Base-by-base conservation (phyloP, 257 asterid genomes). In the Nemophila menziesii region DNA sequence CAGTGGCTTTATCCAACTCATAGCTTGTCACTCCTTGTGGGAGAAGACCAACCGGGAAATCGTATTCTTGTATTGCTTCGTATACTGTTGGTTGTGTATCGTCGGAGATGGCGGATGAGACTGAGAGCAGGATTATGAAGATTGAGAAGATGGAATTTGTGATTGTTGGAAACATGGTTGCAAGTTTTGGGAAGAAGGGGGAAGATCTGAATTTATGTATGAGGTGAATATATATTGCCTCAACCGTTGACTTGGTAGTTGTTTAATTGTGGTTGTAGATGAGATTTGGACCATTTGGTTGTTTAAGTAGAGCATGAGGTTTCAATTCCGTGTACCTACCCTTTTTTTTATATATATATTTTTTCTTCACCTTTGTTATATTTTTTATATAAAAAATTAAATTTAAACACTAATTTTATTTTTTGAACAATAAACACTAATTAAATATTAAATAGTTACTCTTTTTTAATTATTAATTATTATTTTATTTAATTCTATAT, bases 11-110 rank as follows among this genome's bases (percentile, higher is more conserved):
- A 74, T 87, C 75, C 7, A 87, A 60, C 20, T 71, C 72, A 64
- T 82, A 86, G 74, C 62, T 15, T n/a, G 68, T 65, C 19, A 77
- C 87, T 19, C 94, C 94, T 20, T 41, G 18, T 2, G 97, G 95
- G 11, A 86, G 86, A 48, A 86, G 65, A 0, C 97, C 97, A 2
- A 41, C 48, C 4, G 97, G 97, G 20, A 82, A 82, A 17, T 50
- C 83, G 71, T 77, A 86, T 4, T 56, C 55, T 33, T 27, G 58
- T 49, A 82, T 64, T 2, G 58, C 66, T 2, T 82, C 63, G 71
- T 82, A 82, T 2, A 55, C 94, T 0, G 93, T 34, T 16, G 53
- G 71, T 33, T 55, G 17, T 12, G 39, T 22, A 11, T 40, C 44
- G 29, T 48, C 60, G 48, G 58, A 12, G 50, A 23, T 19, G 21